Evolutionary conservation across 176 grass and related monocot genomes (phyloP), one percentile per base, ranked within the genome.

Genomic region (Saccharum spontaneum): DNA sequence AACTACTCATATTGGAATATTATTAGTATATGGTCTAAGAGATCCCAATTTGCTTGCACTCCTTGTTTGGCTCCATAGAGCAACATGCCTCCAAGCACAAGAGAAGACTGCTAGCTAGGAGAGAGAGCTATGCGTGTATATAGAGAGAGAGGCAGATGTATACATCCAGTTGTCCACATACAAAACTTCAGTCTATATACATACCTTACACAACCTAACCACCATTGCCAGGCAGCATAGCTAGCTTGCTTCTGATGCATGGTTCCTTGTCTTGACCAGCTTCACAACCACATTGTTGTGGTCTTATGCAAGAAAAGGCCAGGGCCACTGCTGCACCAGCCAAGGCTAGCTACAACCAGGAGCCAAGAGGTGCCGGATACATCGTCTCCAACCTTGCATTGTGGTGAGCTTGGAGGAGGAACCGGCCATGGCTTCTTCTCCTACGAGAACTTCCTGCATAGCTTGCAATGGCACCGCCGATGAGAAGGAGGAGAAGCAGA

Each of bases 1-100:
- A 60, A 92, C 82, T 50, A 14, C 82, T 89, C 87, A 33, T 87
- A 76, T 28, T 23, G 72, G 87, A 92, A 92, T 92, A 94, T 92
- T 86, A 83, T 87, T 75, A 87, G 57, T 73, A 78, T 71, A 67
- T 38, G 33, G 22, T 46, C 66, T 57, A 44, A 55, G 11, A 8
- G 66, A 83, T 82, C 66, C 79, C 54, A 45, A 43, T 71, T 85
- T 86, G 54, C 78, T 71, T 86, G 83, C 71, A 63, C 54, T 77
- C 80, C 78, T 86, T 78, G 57, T 82, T 65, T 77, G 9, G 62
- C 87, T 81, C 70, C 77, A 31, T 9, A 26, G 77, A 81, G 71
- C 77, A 77, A 81, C 83, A 78, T 85, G 78, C 8, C 41, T 37
- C 52, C 88, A 77, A 81, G 54, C 83, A 82, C 65, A 71, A 26